phyloP scores from a whole-genome alignment of 2,329 filamentous ascomycete species.

The Rutstroemia sp. region DNA sequence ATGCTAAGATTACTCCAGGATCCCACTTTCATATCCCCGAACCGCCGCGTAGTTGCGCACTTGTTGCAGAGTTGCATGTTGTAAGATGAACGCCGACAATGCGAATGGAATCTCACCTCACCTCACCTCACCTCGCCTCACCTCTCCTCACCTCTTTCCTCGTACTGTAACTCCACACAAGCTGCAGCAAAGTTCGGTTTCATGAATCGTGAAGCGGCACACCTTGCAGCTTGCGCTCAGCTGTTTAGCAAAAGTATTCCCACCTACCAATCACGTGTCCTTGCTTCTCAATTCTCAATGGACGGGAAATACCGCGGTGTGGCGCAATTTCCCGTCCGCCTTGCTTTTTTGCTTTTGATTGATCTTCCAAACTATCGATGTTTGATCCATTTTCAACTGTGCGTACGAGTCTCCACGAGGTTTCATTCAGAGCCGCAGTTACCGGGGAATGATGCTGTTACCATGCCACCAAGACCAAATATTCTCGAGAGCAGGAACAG shows the following conservation, averaged over 20 bases:
- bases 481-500: not conserved
- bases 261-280: not conserved
- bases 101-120: no score
- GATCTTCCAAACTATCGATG: conserved; percentile 8
- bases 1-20: not conserved
- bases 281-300: not conserved
- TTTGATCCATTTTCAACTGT: conserved; percentile 5
- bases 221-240: no score
- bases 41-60: not conserved
- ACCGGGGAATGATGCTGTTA: not conserved
- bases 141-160: no score
- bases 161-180: no score
- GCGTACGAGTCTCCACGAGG: not conserved
- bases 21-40: not conserved
- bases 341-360: not conserved
- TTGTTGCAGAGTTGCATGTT: not conserved
- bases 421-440: conserved; percentile 1
- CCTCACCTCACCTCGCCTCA: no score
- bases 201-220: no score
- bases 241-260: not conserved
- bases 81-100: no score
- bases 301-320: not conserved
- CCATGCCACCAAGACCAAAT: not conserved
- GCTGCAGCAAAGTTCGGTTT: no score
- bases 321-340: conserved; percentile 2